Conservation (phyloP, 495 filamentous ascomycete genomes). For the Talaromyces adpressus region DNA sequence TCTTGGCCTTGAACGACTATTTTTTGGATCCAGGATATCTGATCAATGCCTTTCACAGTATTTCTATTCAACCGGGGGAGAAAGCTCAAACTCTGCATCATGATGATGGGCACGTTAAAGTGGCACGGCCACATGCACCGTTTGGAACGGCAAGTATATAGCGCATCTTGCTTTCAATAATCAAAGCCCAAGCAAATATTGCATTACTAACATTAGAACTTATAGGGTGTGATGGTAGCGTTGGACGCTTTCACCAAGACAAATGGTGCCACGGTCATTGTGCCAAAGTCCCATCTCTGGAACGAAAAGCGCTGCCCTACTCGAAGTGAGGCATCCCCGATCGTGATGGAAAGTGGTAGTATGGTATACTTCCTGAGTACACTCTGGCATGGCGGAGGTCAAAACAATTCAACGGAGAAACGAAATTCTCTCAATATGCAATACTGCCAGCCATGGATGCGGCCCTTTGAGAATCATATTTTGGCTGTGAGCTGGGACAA, state of each 20-base stretch:
- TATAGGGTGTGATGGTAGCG: conserved; percentile 2
- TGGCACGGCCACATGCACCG: conserved; percentile 2
- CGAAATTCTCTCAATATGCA: background rate
- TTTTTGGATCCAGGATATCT: conserved; percentile 3
- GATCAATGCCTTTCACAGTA: conserved; percentile 7
- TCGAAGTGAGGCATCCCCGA: background rate
- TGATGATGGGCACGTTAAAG: conserved; percentile 1
- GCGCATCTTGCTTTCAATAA: background rate
- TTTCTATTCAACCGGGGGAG: conserved; percentile 1
- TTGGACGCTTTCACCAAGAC: conserved; percentile 1
- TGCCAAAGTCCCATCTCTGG: conserved; percentile 6
- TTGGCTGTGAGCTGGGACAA: background rate
- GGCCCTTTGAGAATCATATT: conserved; percentile 3
- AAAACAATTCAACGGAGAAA: background rate
- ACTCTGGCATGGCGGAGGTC: conserved; percentile 4
- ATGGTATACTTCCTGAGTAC: conserved; percentile 2
- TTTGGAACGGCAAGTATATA: conserved; percentile 5
- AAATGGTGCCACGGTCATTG: background rate
- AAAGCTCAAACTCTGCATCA: background rate
- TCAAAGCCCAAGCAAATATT: background rate
- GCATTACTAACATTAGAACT: background rate
- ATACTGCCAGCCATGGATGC: conserved; percentile 4
- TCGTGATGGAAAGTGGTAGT: conserved; percentile 3
- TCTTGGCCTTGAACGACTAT: conserved; percentile 4
- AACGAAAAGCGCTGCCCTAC: background rate